Percentiles rank a stretch among this genome's conserved stretches.
Evolutionary conservation across 2,329 filamentous ascomycete genomes (phyloP).

Genomic region (Ilyonectria robusta): DNA sequence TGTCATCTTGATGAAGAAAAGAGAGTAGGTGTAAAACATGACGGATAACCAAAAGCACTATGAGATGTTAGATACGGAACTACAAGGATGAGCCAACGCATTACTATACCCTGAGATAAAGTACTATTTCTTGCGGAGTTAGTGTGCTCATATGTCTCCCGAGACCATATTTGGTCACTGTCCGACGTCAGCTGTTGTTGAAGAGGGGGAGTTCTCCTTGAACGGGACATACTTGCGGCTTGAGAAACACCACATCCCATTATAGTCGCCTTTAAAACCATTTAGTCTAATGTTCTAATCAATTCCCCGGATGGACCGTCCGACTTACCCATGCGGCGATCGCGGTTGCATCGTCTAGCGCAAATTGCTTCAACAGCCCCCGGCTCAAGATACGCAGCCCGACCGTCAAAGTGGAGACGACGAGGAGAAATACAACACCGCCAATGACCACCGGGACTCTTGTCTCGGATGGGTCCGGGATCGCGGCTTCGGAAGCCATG

Average conservation of each 20-base stretch:
- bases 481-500: background rate
- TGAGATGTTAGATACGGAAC: background rate
- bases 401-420: slow-evolving; percentile 22
- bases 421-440: background rate
- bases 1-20: slow-evolving; percentile 33
- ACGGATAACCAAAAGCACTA: slow-evolving; percentile 33
- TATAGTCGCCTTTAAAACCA: slow-evolving; percentile 14
- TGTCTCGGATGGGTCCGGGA: background rate
- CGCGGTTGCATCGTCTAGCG: slow-evolving; percentile 32
- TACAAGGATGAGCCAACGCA: accelerated
- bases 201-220: slow-evolving; percentile 2
- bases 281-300: background rate
- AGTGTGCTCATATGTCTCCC: slow-evolving; percentile 20
- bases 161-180: slow-evolving; percentile 39
- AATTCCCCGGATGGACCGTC: background rate
- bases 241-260: slow-evolving; percentile 18
- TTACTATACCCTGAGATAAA: slow-evolving; percentile 24
- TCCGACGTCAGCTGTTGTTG: slow-evolving; percentile 5
- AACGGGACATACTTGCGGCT: background rate
- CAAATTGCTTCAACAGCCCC: background rate
- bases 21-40: slow-evolving; percentile 25
- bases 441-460: background rate
- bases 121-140: background rate
- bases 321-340: slow-evolving; percentile 22
- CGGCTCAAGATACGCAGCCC: slow-evolving; percentile 33